Conservation (phyloP, 495 filamentous ascomycete genomes). For the Penicillium turbatum region DNA sequence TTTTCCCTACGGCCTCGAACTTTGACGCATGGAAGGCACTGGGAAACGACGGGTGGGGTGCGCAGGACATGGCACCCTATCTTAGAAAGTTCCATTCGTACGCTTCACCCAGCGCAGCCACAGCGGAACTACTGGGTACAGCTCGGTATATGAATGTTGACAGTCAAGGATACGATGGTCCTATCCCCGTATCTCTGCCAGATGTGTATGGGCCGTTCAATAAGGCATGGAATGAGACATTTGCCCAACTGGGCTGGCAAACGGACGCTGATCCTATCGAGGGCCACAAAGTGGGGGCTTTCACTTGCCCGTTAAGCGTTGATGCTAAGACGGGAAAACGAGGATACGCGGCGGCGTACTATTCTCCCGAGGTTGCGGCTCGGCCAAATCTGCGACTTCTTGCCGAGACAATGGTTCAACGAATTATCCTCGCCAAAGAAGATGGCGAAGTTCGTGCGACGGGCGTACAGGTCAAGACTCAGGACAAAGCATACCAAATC, state of each 20-base stretch:
- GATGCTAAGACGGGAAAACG: slow-evolving; percentile 25
- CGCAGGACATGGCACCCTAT: slow-evolving; percentile 45
- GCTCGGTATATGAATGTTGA: slow-evolving; percentile 13
- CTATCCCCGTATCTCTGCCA: slow-evolving; percentile 23
- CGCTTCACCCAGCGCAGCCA: slow-evolving; percentile 12
- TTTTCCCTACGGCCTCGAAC: slow-evolving; percentile 27
- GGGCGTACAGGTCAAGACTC: slow-evolving; percentile 36
- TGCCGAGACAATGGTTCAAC: slow-evolving; percentile 41
- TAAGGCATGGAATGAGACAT: slow-evolving; percentile 27
- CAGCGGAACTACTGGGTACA: slow-evolving; percentile 8
- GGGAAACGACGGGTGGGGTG: slow-evolving; percentile 51
- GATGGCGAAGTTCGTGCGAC: slow-evolving; percentile 20
- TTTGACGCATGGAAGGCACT: slow-evolving; percentile 48
- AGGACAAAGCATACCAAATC: slow-evolving; percentile 27
- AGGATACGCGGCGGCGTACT: slow-evolving; percentile 38
- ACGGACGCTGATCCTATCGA: slow-evolving; percentile 20
- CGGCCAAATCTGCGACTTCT: slow-evolving; percentile 46
- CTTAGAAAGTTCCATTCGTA: slow-evolving; percentile 24
- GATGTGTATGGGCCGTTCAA: slow-evolving; percentile 21
- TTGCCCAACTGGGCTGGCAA: slow-evolving; percentile 21
- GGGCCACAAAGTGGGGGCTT: slow-evolving; percentile 22
- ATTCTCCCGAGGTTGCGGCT: slow-evolving; percentile 24
- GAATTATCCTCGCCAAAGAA: slow-evolving; percentile 30
- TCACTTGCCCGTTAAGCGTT: slow-evolving; percentile 16
- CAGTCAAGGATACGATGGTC: slow-evolving; percentile 19